Conservation (phyloP, 2,329 filamentous ascomycete species). For the Colletotrichum scovillei region DNA sequence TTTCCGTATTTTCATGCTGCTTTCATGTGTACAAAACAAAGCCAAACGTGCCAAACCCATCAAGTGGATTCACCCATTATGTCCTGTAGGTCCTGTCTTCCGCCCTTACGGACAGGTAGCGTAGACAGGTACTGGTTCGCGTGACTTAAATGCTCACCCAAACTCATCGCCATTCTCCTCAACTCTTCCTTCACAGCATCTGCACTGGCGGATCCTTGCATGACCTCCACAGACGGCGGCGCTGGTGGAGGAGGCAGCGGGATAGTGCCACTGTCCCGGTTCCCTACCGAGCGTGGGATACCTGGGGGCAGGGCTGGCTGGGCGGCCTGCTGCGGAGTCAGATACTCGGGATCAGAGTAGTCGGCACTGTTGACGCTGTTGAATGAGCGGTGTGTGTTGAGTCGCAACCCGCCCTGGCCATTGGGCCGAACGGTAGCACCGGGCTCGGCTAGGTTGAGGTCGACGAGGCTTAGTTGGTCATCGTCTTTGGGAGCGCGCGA, state of each 20-base stretch:
- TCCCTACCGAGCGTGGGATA: conserved; percentile 11
- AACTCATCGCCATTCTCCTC: conserved; percentile 60
- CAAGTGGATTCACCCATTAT: conserved; percentile 15
- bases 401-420: conserved; percentile 19
- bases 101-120: conserved; percentile 50
- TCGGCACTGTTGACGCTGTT: conserved; percentile 36
- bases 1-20: neutral
- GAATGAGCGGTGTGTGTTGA: conserved; percentile 35
- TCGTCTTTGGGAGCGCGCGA: conserved; percentile 42
- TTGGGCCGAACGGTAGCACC: conserved; percentile 29
- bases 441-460: conserved; percentile 42
- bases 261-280: conserved; percentile 11
- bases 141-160: conserved; percentile 60
- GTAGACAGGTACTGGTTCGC: conserved; percentile 57
- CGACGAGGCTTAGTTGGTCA: conserved; percentile 42
- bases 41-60: neutral
- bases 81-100: conserved; percentile 37
- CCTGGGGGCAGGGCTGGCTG: conserved; percentile 39
- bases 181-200: conserved; percentile 64
- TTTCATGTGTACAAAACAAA: neutral
- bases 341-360: conserved; percentile 38
- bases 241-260: conserved; percentile 52
- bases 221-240: conserved; percentile 61
- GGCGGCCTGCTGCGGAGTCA: conserved; percentile 44
- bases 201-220: conserved; percentile 64